These are phyloP conservation scores for Neodidymelliopsis sp. DNA, from an alignment of 2,329 filamentous ascomycete genomes.

Conservation along the genomic window DNA sequence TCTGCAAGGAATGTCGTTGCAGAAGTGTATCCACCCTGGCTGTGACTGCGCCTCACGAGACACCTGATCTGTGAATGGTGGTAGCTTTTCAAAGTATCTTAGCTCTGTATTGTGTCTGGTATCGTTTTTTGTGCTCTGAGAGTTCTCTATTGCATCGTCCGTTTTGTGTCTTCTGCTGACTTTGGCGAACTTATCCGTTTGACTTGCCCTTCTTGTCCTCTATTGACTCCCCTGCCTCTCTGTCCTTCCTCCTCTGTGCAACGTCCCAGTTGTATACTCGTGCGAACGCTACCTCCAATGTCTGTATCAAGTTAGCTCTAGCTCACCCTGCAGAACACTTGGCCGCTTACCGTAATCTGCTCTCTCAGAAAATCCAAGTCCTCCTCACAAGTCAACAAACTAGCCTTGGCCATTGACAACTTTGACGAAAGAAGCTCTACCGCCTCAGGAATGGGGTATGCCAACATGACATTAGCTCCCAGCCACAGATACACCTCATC, in stretches of 20 bases:
- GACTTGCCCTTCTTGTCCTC: constrained; percentile 47
- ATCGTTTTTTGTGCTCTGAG: constrained; percentile 9
- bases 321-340: no score
- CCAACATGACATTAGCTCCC: constrained; percentile 98
- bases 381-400: constrained; percentile 88
- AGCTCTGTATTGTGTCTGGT: constrained; percentile 6
- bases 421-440: constrained; percentile 80
- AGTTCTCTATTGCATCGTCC: constrained; percentile 3
- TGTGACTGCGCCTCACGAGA: not conserved
- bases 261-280: constrained; percentile 99
- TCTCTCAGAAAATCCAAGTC: constrained; percentile 94
- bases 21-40: no score
- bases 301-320: constrained; percentile 60
- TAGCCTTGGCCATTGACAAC: constrained; percentile 78
- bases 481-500: constrained; percentile 97
- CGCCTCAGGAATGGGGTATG: constrained; percentile 90
- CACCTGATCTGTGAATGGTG: not conserved
- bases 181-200: constrained; percentile 27
- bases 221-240: constrained; percentile 62
- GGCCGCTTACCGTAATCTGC: constrained; percentile 79
- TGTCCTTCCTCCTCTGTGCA: constrained; percentile 92
- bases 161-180: not conserved
- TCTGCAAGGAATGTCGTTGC: no score
- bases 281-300: constrained; percentile 94
- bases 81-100: not conserved